Evolutionary conservation across 1,284 basidiomycete species (phyloP).

Genomic region (Ceratobasidium theobromae): DNA sequence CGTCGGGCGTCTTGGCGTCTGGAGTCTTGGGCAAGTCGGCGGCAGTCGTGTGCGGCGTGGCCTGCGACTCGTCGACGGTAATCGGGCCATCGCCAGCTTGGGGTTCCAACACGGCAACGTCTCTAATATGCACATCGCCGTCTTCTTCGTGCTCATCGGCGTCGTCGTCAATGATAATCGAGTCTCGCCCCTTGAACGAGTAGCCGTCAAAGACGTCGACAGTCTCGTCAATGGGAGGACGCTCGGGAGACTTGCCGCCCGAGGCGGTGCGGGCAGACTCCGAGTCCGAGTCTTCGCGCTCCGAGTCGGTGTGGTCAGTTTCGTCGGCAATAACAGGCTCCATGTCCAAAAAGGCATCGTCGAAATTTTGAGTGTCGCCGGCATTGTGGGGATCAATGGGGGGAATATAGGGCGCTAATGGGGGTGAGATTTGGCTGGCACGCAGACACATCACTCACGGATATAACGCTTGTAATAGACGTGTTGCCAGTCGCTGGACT

Average conservation of each 20-base stretch:
- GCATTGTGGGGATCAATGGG: conserved; percentile 91
- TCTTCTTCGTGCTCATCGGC: conserved; percentile 48
- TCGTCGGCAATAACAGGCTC: conserved; percentile 74
- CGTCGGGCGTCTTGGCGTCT: not conserved
- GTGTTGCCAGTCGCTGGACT: conserved; percentile 83
- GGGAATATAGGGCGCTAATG: conserved; percentile 90
- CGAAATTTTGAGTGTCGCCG: conserved; percentile 96
- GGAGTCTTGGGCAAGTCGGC: conserved; percentile 5
- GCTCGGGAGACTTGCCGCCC: conserved; percentile 63
- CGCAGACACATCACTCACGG: conserved; percentile 52
- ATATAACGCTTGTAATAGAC: conserved; percentile 94
- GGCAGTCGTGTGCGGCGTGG: conserved; percentile 24
- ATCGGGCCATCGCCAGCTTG: conserved; percentile 23
- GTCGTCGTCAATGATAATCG: conserved; percentile 70
- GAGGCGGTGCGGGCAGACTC: conserved; percentile 49
- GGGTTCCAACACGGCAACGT: conserved; percentile 43
- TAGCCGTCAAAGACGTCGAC: conserved; percentile 83
- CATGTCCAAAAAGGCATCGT: conserved; percentile 95
- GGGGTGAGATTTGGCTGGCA: not conserved
- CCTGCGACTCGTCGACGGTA: conserved; percentile 25
- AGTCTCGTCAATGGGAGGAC: conserved; percentile 45
- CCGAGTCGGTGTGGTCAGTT: conserved; percentile 51
- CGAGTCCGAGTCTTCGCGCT: conserved; percentile 44
- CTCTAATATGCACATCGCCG: conserved; percentile 32
- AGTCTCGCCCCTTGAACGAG: conserved; percentile 82